Percentiles rank a stretch among this genome's conserved stretches.
Conservation (phyloP, 2,329 filamentous ascomycete species). For the Botrytis hyacinthi region DNA sequence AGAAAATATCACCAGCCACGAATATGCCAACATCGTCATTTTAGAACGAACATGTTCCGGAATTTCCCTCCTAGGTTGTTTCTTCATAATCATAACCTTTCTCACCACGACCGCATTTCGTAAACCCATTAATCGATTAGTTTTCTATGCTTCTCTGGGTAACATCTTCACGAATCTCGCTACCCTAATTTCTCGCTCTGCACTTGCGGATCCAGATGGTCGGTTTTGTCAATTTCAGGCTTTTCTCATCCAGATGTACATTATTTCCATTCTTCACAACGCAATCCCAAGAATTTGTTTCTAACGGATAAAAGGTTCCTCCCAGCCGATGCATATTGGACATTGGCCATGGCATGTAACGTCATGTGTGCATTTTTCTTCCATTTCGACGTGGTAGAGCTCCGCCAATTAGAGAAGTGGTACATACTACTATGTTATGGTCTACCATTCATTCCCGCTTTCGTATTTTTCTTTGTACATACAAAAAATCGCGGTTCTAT, state of each 20-base stretch:
- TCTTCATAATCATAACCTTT: conserved; percentile 54
- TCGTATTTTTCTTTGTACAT: conserved; percentile 65
- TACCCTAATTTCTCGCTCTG: conserved; percentile 45
- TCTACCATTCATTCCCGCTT: conserved; percentile 65
- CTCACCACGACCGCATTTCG: conserved; percentile 48
- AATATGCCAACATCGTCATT: background rate
- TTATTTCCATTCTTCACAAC: background rate
- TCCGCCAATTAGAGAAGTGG: conserved; percentile 67
- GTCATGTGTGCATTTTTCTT: conserved; percentile 79
- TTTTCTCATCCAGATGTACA: conserved; percentile 77
- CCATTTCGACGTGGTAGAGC: conserved; percentile 63
- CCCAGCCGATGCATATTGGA: conserved; percentile 74
- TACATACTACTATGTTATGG: conserved; percentile 73
- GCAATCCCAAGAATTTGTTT: background rate
- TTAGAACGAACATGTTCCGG: conserved; percentile 43
- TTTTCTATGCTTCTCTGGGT: conserved; percentile 57
- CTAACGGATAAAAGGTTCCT: conserved; percentile 60
- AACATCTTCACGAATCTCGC: conserved; percentile 56
- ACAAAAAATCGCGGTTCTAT: conserved; percentile 54
- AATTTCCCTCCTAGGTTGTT: conserved; percentile 51
- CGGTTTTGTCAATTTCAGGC: conserved; percentile 66
- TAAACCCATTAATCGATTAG: conserved; percentile 57
- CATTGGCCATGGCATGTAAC: conserved; percentile 78
- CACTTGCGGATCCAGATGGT: conserved; percentile 27
- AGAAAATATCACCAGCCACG: background rate